Base-by-base conservation (phyloP, 495 filamentous ascomycete species). In the Penicillium desertorum region DNA sequence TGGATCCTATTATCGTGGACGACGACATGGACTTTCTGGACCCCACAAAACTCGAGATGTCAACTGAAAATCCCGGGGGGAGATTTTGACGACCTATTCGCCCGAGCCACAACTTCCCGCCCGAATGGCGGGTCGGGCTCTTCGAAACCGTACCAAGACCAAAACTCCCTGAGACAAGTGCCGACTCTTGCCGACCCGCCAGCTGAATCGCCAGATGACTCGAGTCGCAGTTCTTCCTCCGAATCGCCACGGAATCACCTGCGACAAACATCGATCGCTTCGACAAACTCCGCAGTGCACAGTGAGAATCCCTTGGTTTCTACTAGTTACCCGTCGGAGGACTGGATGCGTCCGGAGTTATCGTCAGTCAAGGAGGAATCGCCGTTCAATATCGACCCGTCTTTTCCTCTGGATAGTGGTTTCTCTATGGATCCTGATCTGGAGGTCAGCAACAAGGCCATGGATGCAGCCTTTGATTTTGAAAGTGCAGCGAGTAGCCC, bases 401-500 rank as follows among this genome's bases (percentile, higher is more conserved):
- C 70, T 9, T 60, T 74, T 30, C 61, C 69, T n/a, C 61, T 77
- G 47, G 68, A 74, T 51, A 56, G 52, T 12, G 53, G 58, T 0
- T 71, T 72, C 45, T 54, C 69, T 2, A 61, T 74, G 63, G 73
- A 74, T 45, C 59, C 75, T 34, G 78, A 82, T 53, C 65, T 81
- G 49, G 78, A 81, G 58, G 77, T 78, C 36, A 86, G 77, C 64
- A 83, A 86, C 67, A 80, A 76, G 49, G 76, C 75, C 3, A 87
- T 89, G 85, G 79, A 84, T 61, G 76, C 81, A 36, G 79, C 82
- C 22, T 88, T 89, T 62, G 84, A 88, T 61, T 88, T 90, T 65
- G 84, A 87, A 27, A 86, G 85, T 60, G 85, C 85, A 16, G 82
- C 84, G 1, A 86, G 80, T 64, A 89, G 83, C 58, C 86, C 88